phyloP scores from a whole-genome alignment of 768 basidiomycete species.

The Russula sp. region DNA sequence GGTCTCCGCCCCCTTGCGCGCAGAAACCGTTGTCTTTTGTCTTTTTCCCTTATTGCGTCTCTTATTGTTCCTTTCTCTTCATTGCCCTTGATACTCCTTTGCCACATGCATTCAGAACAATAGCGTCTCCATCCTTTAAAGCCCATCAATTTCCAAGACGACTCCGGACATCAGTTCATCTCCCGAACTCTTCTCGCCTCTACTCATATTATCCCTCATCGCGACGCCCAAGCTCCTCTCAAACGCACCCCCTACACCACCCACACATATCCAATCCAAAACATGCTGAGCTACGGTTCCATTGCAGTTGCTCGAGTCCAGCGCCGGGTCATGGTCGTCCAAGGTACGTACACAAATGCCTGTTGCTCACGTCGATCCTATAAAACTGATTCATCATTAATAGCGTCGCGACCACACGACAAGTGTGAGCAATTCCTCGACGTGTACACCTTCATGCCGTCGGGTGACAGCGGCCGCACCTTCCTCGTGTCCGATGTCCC shows the following conservation, averaged over 20 bases:
- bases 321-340: slow-evolving; percentile 63
- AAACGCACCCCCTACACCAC: not conserved
- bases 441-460: slow-evolving; percentile 61
- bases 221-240: not conserved
- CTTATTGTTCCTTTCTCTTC: slow-evolving; percentile 9
- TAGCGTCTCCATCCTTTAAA: slow-evolving; percentile 11
- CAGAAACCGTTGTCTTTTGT: slow-evolving; percentile 9
- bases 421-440: slow-evolving; percentile 59
- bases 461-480: slow-evolving; percentile 52
- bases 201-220: not conserved
- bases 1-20: not conserved
- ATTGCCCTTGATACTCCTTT: not conserved
- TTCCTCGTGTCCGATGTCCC: slow-evolving; percentile 62
- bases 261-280: not conserved
- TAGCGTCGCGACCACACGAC: slow-evolving; percentile 57
- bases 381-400: not conserved
- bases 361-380: not conserved
- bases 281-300: slow-evolving; percentile 43
- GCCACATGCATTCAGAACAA: slow-evolving; percentile 23
- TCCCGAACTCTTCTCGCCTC: not conserved
- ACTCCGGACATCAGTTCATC: not conserved
- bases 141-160: not conserved
- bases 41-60: not conserved
- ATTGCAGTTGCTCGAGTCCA: slow-evolving; percentile 68
- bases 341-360: slow-evolving; percentile 47